phyloP scores from a whole-genome alignment of 805 yeast genomes.

The Jamesozyma spencerorum region DNA sequence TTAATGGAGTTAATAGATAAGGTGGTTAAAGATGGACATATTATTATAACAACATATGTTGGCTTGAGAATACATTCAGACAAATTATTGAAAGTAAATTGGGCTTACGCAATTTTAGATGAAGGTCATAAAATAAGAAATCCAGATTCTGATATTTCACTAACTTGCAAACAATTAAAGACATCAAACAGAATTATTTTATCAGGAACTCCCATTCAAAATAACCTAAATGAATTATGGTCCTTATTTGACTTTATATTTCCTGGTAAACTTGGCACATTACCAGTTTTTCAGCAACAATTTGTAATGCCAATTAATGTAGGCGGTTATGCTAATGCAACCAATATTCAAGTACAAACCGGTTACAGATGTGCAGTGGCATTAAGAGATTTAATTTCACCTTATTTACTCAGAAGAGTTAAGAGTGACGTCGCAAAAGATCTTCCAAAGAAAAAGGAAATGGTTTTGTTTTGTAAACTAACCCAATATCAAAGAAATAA shows the following conservation, averaged over 20 bases:
- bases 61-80: constrained; percentile 66
- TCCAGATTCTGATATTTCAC: constrained; percentile 82
- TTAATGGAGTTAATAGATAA: constrained; percentile 35
- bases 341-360: constrained; percentile 90
- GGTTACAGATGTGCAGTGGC: constrained; percentile 95
- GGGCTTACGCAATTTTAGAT: constrained; percentile 89
- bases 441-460: constrained; percentile 84
- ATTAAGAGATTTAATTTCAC: constrained; percentile 77
- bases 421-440: constrained; percentile 94
- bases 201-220: constrained; percentile 96
- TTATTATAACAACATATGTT: constrained; percentile 83
- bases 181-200: constrained; percentile 81
- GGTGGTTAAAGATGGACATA: constrained; percentile 64
- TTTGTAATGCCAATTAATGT: constrained; percentile 86
- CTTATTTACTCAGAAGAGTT: constrained; percentile 77
- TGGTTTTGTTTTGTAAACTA: constrained; percentile 83
- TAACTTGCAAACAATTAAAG: constrained; percentile 73
- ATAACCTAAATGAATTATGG: constrained; percentile 88
- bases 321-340: constrained; percentile 98
- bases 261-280: constrained; percentile 89
- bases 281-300: constrained; percentile 89
- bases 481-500: constrained; percentile 67
- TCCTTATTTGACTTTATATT: constrained; percentile 88
- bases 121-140: constrained; percentile 97
- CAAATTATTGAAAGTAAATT: constrained; percentile 50